phyloP scores from a whole-genome alignment of 2,329 filamentous ascomycete genomes.

The Xylariaceae sp. region DNA sequence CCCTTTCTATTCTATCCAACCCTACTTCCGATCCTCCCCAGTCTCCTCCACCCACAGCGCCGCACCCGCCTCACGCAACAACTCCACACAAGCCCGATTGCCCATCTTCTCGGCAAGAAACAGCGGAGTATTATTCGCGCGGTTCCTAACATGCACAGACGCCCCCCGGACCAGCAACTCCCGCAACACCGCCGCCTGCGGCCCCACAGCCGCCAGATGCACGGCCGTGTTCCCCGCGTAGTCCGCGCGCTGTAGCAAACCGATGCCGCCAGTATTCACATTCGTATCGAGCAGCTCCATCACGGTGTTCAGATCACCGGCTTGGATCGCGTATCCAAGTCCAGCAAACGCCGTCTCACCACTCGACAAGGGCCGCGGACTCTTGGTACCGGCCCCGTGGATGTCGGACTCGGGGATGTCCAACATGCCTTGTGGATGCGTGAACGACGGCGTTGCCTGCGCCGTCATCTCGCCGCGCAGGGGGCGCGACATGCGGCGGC shows the following conservation, averaged over 20 bases:
- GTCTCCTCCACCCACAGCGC: slow-evolving; percentile 51
- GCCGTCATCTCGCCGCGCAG: slow-evolving; percentile 84
- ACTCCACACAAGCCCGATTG: slow-evolving; percentile 46
- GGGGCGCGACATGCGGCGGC: slow-evolving; percentile 64
- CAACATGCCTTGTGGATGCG: slow-evolving; percentile 62
- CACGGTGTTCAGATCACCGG: slow-evolving; percentile 62
- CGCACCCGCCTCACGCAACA: slow-evolving; percentile 56
- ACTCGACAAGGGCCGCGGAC: slow-evolving; percentile 40
- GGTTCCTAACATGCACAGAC: slow-evolving; percentile 62
- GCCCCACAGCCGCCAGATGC: slow-evolving; percentile 52
- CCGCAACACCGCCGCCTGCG: slow-evolving; percentile 50
- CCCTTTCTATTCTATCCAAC: not conserved
- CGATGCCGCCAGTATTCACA: slow-evolving; percentile 52
- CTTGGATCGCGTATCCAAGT: slow-evolving; percentile 73
- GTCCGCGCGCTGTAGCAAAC: slow-evolving; percentile 68
- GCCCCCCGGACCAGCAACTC: slow-evolving; percentile 57
- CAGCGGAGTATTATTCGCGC: slow-evolving; percentile 60
- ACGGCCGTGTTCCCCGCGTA: slow-evolving; percentile 74
- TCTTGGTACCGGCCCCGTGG: slow-evolving; percentile 49
- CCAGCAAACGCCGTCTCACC: slow-evolving; percentile 63
- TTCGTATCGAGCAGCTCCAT: slow-evolving; percentile 62
- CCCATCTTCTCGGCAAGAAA: slow-evolving; percentile 57
- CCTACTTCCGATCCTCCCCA: not conserved
- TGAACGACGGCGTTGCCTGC: slow-evolving; percentile 65
- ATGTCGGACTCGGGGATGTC: slow-evolving; percentile 35